These are phyloP conservation scores for Oryza meridionalis DNA, from an alignment of 176 grass and related monocot genomes.

Conservation along the genomic window DNA sequence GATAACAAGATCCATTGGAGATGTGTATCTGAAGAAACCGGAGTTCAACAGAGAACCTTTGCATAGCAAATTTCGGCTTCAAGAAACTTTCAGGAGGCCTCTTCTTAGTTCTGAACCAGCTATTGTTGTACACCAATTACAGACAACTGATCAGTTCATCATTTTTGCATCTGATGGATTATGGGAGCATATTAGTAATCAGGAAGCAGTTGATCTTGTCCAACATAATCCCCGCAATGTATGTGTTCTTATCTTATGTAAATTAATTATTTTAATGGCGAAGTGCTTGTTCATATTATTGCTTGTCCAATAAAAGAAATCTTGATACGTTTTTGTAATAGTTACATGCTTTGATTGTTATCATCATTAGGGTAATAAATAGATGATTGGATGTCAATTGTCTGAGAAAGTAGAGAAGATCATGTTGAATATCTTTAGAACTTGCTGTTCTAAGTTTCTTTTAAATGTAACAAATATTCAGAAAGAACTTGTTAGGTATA, in stretches of 20 bases:
- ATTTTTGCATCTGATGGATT: slow-evolving; percentile 98
- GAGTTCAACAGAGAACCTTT: slow-evolving; percentile 86
- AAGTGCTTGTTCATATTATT: slow-evolving; percentile 29
- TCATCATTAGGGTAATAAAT: slow-evolving; percentile 17
- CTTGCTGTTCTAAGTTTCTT: neutral
- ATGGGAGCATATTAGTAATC: slow-evolving; percentile 93
- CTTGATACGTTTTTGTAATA: slow-evolving; percentile 4
- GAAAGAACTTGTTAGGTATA: neutral
- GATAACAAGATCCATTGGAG: slow-evolving; percentile 93
- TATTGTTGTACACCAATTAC: slow-evolving; percentile 70
- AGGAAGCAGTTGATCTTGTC: slow-evolving; percentile 84
- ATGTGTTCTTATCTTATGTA: slow-evolving; percentile 56
- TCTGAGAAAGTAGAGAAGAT: neutral
- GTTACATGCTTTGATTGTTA: slow-evolving; percentile 18
- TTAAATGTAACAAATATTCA: slow-evolving; percentile 21
- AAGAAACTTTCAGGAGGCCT: slow-evolving; percentile 60
- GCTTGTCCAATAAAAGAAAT: neutral
- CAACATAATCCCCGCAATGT: slow-evolving; percentile 71
- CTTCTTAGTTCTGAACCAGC: slow-evolving; percentile 85
- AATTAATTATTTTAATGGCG: slow-evolving; percentile 30
- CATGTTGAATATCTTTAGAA: slow-evolving; percentile 20
- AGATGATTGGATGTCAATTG: neutral
- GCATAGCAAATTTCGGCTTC: slow-evolving; percentile 65
- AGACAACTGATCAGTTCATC: slow-evolving; percentile 72
- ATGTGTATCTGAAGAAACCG: slow-evolving; percentile 88